A percentile compares a stretch with the other conserved stretches of the same genome.
phyloP scores from a whole-genome alignment of 208 protist species.

The Entamoeba histolytica region DNA sequence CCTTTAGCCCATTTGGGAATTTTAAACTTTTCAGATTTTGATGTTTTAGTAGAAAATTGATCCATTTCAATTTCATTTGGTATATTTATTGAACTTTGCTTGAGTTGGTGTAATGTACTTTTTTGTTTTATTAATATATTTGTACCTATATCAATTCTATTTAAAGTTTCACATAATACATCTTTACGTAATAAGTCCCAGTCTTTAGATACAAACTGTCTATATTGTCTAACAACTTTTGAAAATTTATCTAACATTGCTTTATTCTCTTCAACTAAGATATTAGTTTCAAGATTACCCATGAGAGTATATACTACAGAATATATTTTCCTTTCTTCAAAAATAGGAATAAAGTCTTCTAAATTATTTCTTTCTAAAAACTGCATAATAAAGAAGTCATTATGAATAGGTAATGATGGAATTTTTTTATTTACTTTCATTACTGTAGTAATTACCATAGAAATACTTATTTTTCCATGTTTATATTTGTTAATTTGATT shows the following conservation, averaged over 20 bases:
- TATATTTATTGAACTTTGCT: background rate
- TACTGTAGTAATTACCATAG: background rate
- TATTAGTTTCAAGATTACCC: background rate
- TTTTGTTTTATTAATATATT: background rate
- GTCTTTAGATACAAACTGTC: background rate
- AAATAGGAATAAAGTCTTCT: background rate
- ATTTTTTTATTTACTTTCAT: background rate
- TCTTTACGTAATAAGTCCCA: background rate
- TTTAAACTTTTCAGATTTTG: background rate
- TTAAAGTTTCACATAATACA: background rate
- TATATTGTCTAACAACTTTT: background rate
- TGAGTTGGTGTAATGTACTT: background rate
- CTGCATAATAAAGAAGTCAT: background rate
- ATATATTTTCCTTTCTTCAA: background rate
- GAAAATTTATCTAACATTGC: background rate
- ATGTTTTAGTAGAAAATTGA: background rate
- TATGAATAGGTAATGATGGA: background rate
- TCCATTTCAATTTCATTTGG: background rate
- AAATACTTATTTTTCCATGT: background rate
- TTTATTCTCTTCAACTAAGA: background rate
- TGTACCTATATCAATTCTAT: background rate
- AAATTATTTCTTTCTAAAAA: background rate
- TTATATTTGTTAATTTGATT: background rate
- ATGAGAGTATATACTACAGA: background rate
- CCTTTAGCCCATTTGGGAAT: background rate